Conservation (phyloP, 1,284 basidiomycete genomes). For the Phlebopus sp. region DNA sequence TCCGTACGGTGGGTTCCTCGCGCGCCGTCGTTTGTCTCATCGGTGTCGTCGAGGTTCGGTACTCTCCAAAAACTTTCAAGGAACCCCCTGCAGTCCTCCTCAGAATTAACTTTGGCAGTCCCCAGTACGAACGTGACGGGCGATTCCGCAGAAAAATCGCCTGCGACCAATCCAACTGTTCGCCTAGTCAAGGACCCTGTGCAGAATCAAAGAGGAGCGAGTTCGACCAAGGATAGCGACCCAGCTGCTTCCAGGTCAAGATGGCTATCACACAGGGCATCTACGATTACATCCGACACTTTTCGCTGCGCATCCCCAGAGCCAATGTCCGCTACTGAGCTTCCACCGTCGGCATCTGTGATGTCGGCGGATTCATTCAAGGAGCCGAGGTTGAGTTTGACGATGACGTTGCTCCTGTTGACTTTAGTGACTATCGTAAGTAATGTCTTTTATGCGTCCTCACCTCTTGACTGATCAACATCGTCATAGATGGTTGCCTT, state of each 20-base stretch:
- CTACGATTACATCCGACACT: conserved; percentile 6
- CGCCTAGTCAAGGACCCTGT: conserved; percentile 22
- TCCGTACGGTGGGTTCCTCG: conserved; percentile 11
- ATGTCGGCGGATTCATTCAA: conserved; percentile 26
- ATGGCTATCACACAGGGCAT: conserved; percentile 16
- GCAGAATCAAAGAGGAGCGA: conserved; percentile 1
- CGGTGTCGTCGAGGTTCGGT: conserved; percentile 15
- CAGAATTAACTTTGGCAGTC: conserved; percentile 25
- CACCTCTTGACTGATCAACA: conserved; percentile 8
- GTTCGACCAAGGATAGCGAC: conserved; percentile 1
- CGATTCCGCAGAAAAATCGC: conserved; percentile 8
- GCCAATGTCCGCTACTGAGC: conserved; percentile 20
- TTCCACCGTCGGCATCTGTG: conserved; percentile 19
- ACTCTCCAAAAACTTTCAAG: conserved; percentile 8
- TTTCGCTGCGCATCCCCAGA: conserved; percentile 12
- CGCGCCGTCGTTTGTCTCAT: conserved; percentile 10
- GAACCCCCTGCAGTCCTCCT: conserved; percentile 22
- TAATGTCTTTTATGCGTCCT: conserved; percentile 8
- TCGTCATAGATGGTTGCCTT: conserved; percentile 60
- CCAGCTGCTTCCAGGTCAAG: conserved; percentile 8
- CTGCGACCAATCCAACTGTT: conserved; percentile 16
- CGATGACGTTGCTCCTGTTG: conserved; percentile 56
- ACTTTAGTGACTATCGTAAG: conserved; percentile 63
- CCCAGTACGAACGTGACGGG: conserved; percentile 8
- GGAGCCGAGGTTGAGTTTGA: conserved; percentile 59